Percentiles rank a stretch among this genome's conserved stretches.
These are phyloP conservation scores for Citropsis articulata DNA, from an alignment of 345 rosid genomes.

Conservation along the genomic window DNA sequence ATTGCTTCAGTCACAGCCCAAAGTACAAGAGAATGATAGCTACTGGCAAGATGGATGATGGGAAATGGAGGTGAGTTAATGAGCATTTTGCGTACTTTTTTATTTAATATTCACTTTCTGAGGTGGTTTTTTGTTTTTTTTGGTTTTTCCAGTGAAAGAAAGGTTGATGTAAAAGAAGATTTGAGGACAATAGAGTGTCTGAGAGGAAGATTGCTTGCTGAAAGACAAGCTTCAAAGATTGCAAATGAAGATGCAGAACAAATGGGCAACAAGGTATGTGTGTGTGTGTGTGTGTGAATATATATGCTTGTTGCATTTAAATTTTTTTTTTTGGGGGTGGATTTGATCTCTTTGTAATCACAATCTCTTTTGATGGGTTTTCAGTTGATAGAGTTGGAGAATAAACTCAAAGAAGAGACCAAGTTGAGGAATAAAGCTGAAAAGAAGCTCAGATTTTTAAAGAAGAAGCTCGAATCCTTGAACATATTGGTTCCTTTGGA, in stretches of 20 bases:
- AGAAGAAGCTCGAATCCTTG: constrained; percentile 57
- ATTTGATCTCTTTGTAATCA: neutral
- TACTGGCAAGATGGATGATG: constrained; percentile 22
- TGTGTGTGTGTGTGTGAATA: constrained; percentile 32
- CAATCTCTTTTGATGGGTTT: neutral
- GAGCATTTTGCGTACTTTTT: neutral
- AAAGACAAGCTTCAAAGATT: constrained; percentile 75
- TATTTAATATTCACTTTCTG: constrained; percentile 13
- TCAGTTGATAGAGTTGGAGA: constrained; percentile 67
- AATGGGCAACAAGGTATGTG: constrained; percentile 51
- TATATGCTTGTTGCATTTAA: neutral
- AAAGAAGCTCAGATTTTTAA: constrained; percentile 53
- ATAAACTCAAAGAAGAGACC: constrained; percentile 59
- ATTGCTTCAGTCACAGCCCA: too few species aligned
- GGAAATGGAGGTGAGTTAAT: constrained; percentile 28
- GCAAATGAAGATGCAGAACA: constrained; percentile 72
- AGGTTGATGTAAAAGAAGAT: constrained; percentile 37
- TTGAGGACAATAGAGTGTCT: constrained; percentile 64
- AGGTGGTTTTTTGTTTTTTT: constrained; percentile 22
- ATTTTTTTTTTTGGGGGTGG: neutral
- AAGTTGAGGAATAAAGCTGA: constrained; percentile 64
- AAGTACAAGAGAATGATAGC: constrained; percentile 29
- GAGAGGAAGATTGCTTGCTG: constrained; percentile 86
- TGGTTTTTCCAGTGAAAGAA: constrained; percentile 29
- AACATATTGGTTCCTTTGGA: constrained; percentile 31